Conservation (phyloP, 1,284 basidiomycete species). For the Malassezia sympodialis region DNA sequence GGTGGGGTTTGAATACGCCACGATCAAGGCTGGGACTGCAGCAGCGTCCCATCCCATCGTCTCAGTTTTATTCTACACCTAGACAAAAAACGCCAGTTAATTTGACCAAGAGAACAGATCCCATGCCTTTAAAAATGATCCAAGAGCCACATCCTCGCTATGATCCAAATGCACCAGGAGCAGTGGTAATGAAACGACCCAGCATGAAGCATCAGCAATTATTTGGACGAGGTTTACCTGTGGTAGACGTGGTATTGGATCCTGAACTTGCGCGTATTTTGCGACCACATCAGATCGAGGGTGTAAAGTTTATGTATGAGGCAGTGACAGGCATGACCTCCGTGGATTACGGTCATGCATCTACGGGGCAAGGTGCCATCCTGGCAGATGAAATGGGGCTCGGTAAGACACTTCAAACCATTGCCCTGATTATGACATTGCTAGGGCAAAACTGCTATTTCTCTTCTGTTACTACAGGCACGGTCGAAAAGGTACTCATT, state of each 20-base stretch:
- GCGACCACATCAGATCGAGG: conserved; percentile 93
- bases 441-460: conserved; percentile 43
- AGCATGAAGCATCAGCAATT: conserved; percentile 59
- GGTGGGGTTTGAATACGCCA: neutral
- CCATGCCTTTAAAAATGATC: neutral
- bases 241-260: conserved; percentile 71
- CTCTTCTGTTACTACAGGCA: conserved; percentile 22
- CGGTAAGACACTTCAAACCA: conserved; percentile 43
- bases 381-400: conserved; percentile 63
- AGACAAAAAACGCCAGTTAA: neutral
- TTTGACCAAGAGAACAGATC: neutral
- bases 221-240: conserved; percentile 53
- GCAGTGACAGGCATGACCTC: conserved; percentile 77
- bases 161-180: conserved; percentile 51
- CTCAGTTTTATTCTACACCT: conserved; percentile 11
- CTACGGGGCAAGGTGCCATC: conserved; percentile 70
- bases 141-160: conserved; percentile 20
- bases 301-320: conserved; percentile 94
- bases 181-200: conserved; percentile 76
- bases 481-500: conserved; percentile 52
- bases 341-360: conserved; percentile 53
- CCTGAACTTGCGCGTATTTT: conserved; percentile 75
- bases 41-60: conserved; percentile 8
- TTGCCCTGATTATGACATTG: conserved; percentile 38
- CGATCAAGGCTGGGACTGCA: neutral